Evolutionary conservation across 306 rosid species (phyloP).

Genomic region (Fragaria ananassa): DNA sequence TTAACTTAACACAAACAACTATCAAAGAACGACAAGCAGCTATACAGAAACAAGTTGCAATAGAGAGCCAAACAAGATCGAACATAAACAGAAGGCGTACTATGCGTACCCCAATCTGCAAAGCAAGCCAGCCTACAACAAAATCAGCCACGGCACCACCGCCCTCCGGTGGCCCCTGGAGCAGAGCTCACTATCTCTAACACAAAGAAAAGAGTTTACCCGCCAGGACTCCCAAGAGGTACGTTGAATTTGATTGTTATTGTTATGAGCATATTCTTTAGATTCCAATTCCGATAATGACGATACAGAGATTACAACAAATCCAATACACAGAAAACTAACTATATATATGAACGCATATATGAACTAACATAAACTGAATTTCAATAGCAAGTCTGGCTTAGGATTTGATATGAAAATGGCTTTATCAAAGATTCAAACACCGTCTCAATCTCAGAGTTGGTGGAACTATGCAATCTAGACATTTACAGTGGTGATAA

Average conservation of each 20-base stretch:
- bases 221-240: background rate
- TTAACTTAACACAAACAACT: too few relatives aligned
- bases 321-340: background rate
- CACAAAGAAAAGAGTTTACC: background rate
- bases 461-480: background rate
- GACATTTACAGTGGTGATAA: background rate
- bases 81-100: background rate
- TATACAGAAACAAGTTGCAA: too few relatives aligned
- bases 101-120: background rate
- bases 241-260: background rate
- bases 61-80: too few relatives aligned
- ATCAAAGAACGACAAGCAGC: too few relatives aligned
- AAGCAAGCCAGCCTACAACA: background rate
- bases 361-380: background rate
- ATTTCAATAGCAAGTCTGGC: background rate
- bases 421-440: background rate
- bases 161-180: background rate
- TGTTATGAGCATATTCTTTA: background rate
- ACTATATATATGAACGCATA: background rate
- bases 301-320: background rate
- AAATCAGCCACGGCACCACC: background rate
- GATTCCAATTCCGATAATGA: background rate
- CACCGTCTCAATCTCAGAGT: background rate
- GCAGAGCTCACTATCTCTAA: background rate
- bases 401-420: background rate